These are phyloP conservation scores for Tylopilus felleus DNA, from an alignment of 768 basidiomycete genomes.

Conservation along the genomic window DNA sequence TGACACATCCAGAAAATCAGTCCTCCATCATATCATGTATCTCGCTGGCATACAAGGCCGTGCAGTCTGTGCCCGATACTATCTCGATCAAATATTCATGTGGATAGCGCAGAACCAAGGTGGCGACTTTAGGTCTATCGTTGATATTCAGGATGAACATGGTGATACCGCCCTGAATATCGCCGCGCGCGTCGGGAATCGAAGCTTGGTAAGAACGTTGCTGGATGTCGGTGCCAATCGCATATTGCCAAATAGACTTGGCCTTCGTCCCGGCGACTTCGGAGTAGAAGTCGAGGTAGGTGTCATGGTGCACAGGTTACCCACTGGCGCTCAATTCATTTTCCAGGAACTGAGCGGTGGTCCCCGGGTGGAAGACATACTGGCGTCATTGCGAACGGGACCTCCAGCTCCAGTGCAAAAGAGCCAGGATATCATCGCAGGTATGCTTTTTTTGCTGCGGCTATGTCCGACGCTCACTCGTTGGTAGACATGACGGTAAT, in stretches of 20 bases:
- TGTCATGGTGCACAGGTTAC: neutral
- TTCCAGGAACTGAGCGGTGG: slow-evolving; percentile 66
- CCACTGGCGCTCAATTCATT: neutral
- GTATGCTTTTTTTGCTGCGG: slow-evolving; percentile 34
- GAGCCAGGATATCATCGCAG: slow-evolving; percentile 81
- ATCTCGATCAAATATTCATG: slow-evolving; percentile 84
- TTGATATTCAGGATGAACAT: slow-evolving; percentile 91
- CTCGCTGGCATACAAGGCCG: slow-evolving; percentile 91
- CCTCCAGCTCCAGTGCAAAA: slow-evolving; percentile 80
- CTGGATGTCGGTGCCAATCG: slow-evolving; percentile 93
- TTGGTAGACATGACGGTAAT: slow-evolving; percentile 75
- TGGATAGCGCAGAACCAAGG: slow-evolving; percentile 79
- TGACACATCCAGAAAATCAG: slow-evolving; percentile 80
- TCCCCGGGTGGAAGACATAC: slow-evolving; percentile 74
- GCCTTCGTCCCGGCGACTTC: slow-evolving; percentile 90
- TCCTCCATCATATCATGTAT: slow-evolving; percentile 88
- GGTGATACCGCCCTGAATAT: slow-evolving; percentile 97
- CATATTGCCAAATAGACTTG: slow-evolving; percentile 85
- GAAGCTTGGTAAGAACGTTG: slow-evolving; percentile 79
- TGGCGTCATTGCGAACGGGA: slow-evolving; percentile 68
- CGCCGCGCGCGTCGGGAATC: slow-evolving; percentile 89
- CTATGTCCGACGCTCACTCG: slow-evolving; percentile 7
- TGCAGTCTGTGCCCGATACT: slow-evolving; percentile 80
- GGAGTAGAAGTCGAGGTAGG: slow-evolving; percentile 88
- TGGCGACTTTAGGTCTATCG: slow-evolving; percentile 72